Evolutionary conservation across 2,329 filamentous ascomycete genomes (phyloP).

Genomic region (Bipolaris sorokiniana): DNA sequence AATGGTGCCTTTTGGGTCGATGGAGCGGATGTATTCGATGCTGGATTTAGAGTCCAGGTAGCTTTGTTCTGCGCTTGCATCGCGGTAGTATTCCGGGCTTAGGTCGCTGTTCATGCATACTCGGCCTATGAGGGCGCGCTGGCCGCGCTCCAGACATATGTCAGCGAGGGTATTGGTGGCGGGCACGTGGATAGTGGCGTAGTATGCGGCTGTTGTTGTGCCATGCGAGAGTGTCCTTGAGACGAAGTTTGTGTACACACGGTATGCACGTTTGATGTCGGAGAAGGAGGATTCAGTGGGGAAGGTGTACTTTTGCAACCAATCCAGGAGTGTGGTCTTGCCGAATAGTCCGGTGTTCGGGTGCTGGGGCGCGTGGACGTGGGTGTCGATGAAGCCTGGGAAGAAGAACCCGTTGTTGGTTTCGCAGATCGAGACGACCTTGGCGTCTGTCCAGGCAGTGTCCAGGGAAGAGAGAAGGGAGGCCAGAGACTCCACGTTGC

Average conservation of each 20-base stretch:
- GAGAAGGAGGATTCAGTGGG: constrained; percentile 82
- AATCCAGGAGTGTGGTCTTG: constrained; percentile 88
- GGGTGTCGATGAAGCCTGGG: constrained; percentile 88
- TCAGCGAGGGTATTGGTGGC: constrained; percentile 91
- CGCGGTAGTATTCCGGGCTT: constrained; percentile 79
- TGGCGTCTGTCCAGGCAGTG: constrained; percentile 49
- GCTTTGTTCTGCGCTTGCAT: constrained; percentile 67
- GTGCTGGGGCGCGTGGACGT: constrained; percentile 94
- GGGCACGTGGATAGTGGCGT: constrained; percentile 83
- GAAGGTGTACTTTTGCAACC: constrained; percentile 94
- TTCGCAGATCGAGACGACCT: constrained; percentile 49
- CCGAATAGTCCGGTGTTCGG: constrained; percentile 94
- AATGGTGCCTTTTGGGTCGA: constrained; percentile 70
- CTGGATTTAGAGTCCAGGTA: constrained; percentile 58
- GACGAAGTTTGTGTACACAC: constrained; percentile 79
- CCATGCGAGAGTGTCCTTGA: constrained; percentile 83
- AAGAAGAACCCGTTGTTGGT: constrained; percentile 77
- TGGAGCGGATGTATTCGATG: constrained; percentile 64
- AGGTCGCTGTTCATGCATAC: constrained; percentile 88
- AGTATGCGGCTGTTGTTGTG: constrained; percentile 95
- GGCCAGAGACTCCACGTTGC: constrained; percentile 32
- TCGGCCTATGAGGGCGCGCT: constrained; percentile 87
- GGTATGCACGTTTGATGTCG: constrained; percentile 64
- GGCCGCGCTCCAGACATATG: constrained; percentile 78
- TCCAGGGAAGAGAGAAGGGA: constrained; percentile 21